Conservation (phyloP, 176 grass and related monocot genomes). For the Lolium perenne region DNA sequence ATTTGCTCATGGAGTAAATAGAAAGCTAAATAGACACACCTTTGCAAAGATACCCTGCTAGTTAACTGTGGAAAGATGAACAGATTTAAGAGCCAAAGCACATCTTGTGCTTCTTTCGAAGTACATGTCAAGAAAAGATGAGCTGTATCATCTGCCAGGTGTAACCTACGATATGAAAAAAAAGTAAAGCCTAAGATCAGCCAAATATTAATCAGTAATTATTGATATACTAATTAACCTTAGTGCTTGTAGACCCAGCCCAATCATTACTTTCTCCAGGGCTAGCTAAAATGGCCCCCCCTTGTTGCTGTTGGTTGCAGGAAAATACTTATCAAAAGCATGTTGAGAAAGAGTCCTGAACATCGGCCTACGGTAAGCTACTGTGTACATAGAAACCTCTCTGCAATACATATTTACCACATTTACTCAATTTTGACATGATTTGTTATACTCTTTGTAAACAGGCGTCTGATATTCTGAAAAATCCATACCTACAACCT, state of each 20-base stretch:
- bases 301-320: conserved; percentile 56
- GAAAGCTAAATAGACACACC: conserved; percentile 59
- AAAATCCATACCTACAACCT: conserved; percentile 76
- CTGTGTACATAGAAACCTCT: conserved; percentile 27
- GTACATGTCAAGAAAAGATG: conserved; percentile 80
- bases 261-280: conserved; percentile 48
- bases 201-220: not conserved
- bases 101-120: conserved; percentile 63
- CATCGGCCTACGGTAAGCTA: conserved; percentile 95
- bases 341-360: conserved; percentile 97
- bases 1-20: conserved; percentile 4
- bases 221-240: conserved; percentile 58
- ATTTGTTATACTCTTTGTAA: conserved; percentile 39
- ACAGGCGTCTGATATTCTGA: conserved; percentile 94
- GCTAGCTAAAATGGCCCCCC: conserved; percentile 22
- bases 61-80: conserved; percentile 51
- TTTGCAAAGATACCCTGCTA: conserved; percentile 59
- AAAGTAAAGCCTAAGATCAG: conserved; percentile 39
- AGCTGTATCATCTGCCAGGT: conserved; percentile 61
- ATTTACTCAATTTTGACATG: conserved; percentile 40
- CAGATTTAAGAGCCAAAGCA: conserved; percentile 70
- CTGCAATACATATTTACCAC: conserved; percentile 11
- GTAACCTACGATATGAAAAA: conserved; percentile 59
- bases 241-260: conserved; percentile 83
- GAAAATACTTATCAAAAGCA: conserved; percentile 93